A percentile compares a stretch with the other conserved stretches of the same genome.
These are phyloP conservation scores for Carallia brachiata DNA, from an alignment of 345 rosid genomes.

Conservation along the genomic window DNA sequence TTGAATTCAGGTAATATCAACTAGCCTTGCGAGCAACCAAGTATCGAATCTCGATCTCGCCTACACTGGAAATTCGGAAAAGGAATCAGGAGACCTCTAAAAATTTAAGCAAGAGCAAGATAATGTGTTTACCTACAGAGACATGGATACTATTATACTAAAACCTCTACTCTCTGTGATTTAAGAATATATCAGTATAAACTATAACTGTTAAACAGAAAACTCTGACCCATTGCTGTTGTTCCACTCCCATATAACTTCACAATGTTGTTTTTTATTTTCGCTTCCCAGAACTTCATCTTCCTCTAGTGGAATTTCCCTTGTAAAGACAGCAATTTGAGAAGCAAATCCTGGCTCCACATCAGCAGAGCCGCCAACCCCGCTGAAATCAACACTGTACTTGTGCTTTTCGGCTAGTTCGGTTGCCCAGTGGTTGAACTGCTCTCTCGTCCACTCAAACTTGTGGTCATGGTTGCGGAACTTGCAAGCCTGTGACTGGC, in stretches of 20 bases:
- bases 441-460: slow-evolving; percentile 95
- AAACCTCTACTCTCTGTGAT: too few species aligned
- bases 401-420: slow-evolving; percentile 51
- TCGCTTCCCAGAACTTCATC: slow-evolving; percentile 9
- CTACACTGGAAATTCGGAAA: too few species aligned
- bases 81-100: too few species aligned
- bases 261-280: slow-evolving; percentile 33
- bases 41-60: too few species aligned
- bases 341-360: slow-evolving; percentile 86
- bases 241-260: slow-evolving; percentile 81
- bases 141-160: too few species aligned
- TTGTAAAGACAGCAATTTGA: slow-evolving; percentile 76
- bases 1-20: too few species aligned
- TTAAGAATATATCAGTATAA: too few species aligned
- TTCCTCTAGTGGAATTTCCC: slow-evolving; percentile 14
- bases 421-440: slow-evolving; percentile 71
- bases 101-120: too few species aligned
- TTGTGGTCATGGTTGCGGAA: slow-evolving; percentile 97
- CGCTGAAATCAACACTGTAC: slow-evolving; percentile 77
- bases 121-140: too few species aligned
- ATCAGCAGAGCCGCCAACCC: slow-evolving; percentile 79
- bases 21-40: too few species aligned
- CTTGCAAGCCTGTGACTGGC: slow-evolving; percentile 42
- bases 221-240: slow-evolving; percentile 10
- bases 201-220: background rate